phyloP scores from a whole-genome alignment of 2,329 filamentous ascomycete genomes.

The Curvularia hawaiiensis region DNA sequence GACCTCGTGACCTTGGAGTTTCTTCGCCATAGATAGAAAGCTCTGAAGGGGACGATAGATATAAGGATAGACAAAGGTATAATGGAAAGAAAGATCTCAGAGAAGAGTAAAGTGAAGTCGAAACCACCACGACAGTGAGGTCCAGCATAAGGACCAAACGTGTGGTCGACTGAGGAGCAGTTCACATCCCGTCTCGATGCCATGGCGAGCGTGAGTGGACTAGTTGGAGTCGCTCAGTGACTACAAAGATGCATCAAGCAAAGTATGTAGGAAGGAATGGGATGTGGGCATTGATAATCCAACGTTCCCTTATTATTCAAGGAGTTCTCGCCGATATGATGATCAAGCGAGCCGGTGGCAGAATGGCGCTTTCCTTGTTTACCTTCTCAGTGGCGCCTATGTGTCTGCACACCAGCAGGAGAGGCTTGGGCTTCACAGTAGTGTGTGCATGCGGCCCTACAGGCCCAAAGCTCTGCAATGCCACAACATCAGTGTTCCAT shows the following conservation, averaged over 20 bases:
- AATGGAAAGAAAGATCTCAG: constrained; percentile 43
- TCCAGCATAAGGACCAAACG: constrained; percentile 42
- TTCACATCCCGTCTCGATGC: constrained; percentile 21
- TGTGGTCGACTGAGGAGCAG: constrained; percentile 37
- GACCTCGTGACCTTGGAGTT: constrained; percentile 32
- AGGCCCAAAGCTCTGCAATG: constrained; percentile 16
- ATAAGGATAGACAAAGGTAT: constrained; percentile 39
- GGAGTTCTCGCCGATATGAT: constrained; percentile 16
- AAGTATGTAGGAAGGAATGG: constrained; percentile 17
- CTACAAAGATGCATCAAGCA: constrained; percentile 28
- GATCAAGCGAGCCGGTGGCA: constrained; percentile 30
- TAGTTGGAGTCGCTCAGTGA: constrained; percentile 24
- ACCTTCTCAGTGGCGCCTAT: constrained; percentile 28
- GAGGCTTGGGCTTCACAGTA: constrained; percentile 19
- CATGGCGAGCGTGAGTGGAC: constrained; percentile 27
- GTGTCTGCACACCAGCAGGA: constrained; percentile 15
- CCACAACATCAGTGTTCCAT: constrained; percentile 5
- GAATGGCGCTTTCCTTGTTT: constrained; percentile 18
- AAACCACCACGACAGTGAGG: constrained; percentile 43
- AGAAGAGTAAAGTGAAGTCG: constrained; percentile 48
- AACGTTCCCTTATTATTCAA: constrained; percentile 17
- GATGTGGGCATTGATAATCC: constrained; percentile 22
- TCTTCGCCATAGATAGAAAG: constrained; percentile 34
- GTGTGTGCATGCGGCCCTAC: constrained; percentile 13
- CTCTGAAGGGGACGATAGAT: constrained; percentile 34